A percentile compares a stretch with the other conserved stretches of the same genome.
These are phyloP conservation scores for Guadua angustifolia DNA, from an alignment of 176 grass and related monocot species.

Conservation along the genomic window DNA sequence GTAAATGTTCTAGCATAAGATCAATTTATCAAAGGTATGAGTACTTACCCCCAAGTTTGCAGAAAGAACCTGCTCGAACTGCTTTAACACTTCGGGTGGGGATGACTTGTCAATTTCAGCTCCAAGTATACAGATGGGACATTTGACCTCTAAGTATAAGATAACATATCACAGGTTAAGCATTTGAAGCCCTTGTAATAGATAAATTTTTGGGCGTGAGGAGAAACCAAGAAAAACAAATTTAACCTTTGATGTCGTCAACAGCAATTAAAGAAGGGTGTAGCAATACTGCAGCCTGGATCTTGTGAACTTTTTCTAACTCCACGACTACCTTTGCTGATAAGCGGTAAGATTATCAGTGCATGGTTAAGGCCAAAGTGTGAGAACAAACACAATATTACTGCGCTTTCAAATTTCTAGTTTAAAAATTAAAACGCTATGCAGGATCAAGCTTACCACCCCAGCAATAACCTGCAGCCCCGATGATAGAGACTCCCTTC, in stretches of 20 bases:
- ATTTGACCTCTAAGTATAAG: constrained; percentile 49
- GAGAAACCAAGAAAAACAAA: background rate
- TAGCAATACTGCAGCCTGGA: constrained; percentile 61
- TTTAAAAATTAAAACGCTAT: background rate
- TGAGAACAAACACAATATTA: background rate
- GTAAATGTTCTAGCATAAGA: background rate
- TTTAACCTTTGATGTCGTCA: constrained; percentile 69
- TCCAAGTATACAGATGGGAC: constrained; percentile 61
- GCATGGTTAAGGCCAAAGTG: background rate
- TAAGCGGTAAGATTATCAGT: background rate
- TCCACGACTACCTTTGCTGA: constrained; percentile 67
- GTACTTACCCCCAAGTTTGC: constrained; percentile 56
- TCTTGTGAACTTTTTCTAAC: constrained; percentile 58
- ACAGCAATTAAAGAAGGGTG: constrained; percentile 64
- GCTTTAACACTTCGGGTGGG: constrained; percentile 61
- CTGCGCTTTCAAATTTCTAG: background rate
- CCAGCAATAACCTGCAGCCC: constrained; percentile 88
- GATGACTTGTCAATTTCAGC: constrained; percentile 57
- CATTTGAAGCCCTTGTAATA: background rate
- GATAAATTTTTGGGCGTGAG: constrained; percentile 1
- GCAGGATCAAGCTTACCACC: constrained; percentile 58
- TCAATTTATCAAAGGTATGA: background rate
- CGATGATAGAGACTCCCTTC: constrained; percentile 60
- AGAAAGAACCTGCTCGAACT: constrained; percentile 64
- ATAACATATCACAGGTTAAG: background rate